Conservation (phyloP, 2,329 filamentous ascomycete species). For the Penicillium paneum region DNA sequence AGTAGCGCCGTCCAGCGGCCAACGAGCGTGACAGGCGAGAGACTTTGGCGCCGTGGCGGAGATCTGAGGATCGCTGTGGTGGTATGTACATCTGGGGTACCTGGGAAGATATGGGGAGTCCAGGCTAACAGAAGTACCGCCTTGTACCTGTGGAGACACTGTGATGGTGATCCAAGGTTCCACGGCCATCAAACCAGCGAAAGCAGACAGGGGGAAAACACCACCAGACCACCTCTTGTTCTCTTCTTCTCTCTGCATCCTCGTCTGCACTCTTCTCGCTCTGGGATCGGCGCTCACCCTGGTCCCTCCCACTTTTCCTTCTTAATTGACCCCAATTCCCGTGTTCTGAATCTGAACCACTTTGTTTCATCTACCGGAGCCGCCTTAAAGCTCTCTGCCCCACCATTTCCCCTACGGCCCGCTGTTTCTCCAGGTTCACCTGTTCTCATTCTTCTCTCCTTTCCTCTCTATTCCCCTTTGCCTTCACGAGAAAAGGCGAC, state of each 20-base stretch:
- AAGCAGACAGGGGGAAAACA: not conserved
- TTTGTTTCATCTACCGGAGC: constrained; percentile 5
- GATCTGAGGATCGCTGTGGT: not conserved
- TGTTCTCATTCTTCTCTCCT: not conserved
- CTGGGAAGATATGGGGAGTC: too few species aligned
- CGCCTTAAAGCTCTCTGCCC: constrained; percentile 9
- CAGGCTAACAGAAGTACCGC: not conserved
- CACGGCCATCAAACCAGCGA: constrained; percentile 8
- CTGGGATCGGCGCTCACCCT: not conserved
- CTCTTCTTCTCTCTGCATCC: not conserved
- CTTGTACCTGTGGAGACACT: constrained; percentile 3
- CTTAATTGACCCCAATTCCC: not conserved
- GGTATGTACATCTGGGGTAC: not conserved
- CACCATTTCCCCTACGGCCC: constrained; percentile 6
- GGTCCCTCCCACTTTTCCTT: not conserved
- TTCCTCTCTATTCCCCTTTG: not conserved
- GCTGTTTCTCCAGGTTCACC: constrained; percentile 10
- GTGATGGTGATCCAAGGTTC: constrained; percentile 8
- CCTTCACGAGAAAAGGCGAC: not conserved
- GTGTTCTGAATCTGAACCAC: not conserved
- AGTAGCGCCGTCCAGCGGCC: constrained; percentile 17
- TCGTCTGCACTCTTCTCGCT: not conserved
- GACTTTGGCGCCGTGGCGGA: constrained; percentile 23
- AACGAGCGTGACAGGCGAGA: constrained; percentile 2
- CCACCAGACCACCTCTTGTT: not conserved